A percentile compares a stretch with the other conserved stretches of the same genome.
These are phyloP conservation scores for Talaromyces trachyspermus DNA, from an alignment of 495 filamentous ascomycete genomes.

Conservation along the genomic window DNA sequence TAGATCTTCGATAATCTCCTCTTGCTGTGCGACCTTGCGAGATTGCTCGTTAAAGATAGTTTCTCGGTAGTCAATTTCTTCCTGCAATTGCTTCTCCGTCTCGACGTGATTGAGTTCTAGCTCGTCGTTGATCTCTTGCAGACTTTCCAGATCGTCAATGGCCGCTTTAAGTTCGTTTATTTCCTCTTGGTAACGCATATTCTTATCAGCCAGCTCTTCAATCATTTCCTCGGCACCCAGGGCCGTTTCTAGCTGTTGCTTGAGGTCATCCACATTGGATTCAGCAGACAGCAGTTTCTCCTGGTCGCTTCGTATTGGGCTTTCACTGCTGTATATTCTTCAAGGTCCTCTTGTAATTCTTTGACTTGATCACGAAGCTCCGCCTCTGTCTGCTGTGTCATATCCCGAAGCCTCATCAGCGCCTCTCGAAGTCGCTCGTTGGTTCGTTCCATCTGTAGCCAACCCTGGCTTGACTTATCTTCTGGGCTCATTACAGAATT, in stretches of 20 bases:
- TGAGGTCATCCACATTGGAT: conserved; percentile 73
- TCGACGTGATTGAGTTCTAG: conserved; percentile 89
- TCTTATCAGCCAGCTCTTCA: conserved; percentile 81
- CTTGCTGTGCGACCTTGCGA: conserved; percentile 53
- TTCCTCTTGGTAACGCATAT: conserved; percentile 70
- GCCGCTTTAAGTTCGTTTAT: conserved; percentile 72
- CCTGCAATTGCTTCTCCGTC: conserved; percentile 87
- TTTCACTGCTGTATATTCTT: conserved; percentile 63
- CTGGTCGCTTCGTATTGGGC: conserved; percentile 59
- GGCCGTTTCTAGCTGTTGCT: conserved; percentile 85
- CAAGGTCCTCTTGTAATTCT: conserved; percentile 68
- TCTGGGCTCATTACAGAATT: conserved; percentile 80
- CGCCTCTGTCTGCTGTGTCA: conserved; percentile 78
- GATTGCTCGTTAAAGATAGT: conserved; percentile 67
- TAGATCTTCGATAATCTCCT: conserved; percentile 71
- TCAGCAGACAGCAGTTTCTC: conserved; percentile 66
- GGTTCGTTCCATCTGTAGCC: conserved; percentile 82
- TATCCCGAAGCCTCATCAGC: conserved; percentile 72
- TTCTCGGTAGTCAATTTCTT: conserved; percentile 82
- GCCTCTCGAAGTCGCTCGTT: conserved; percentile 88
- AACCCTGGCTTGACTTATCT: conserved; percentile 76
- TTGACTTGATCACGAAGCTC: conserved; percentile 71
- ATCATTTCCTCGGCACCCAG: conserved; percentile 86
- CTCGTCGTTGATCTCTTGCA: conserved; percentile 91
- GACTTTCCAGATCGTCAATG: conserved; percentile 75